Percentiles rank a stretch among this genome's conserved stretches.
phyloP scores from a whole-genome alignment of 2,329 filamentous ascomycete genomes.

The Ophiostoma sp. region DNA sequence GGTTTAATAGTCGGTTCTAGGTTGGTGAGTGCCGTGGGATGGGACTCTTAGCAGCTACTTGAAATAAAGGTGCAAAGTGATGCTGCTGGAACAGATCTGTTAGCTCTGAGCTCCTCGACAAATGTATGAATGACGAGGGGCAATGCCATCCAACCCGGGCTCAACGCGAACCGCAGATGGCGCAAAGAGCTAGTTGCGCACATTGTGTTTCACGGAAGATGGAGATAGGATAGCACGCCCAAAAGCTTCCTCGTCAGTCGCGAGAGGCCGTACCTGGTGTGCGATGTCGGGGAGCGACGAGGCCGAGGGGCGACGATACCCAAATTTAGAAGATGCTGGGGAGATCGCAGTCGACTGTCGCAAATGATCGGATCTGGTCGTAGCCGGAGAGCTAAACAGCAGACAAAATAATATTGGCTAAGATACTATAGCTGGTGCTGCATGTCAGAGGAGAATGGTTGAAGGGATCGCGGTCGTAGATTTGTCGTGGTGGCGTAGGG shows the following conservation, averaged over 20 bases:
- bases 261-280: not conserved
- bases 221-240: not conserved
- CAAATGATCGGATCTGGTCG: not conserved
- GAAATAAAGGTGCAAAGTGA: not conserved
- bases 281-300: slow-evolving; percentile 7
- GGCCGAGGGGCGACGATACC: slow-evolving; percentile 1
- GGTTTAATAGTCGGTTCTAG: not conserved
- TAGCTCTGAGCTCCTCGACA: not conserved
- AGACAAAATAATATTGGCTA: not conserved
- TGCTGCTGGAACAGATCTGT: not conserved
- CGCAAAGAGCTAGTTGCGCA: not conserved
- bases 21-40: not conserved
- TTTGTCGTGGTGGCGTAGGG: slow-evolving; percentile 3
- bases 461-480: slow-evolving; percentile 1
- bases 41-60: not conserved
- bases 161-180: not conserved
- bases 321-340: slow-evolving; percentile 2
- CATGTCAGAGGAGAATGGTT: not conserved
- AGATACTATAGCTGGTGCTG: slow-evolving; percentile 9
- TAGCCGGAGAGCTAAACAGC: not conserved
- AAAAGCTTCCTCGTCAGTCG: not conserved
- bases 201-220: not conserved
- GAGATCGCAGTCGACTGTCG: not conserved
- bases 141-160: not conserved
- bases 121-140: slow-evolving; percentile 6